These are phyloP conservation scores for Cornus florida DNA, from an alignment of 148 eudicot species.

Conservation along the genomic window DNA sequence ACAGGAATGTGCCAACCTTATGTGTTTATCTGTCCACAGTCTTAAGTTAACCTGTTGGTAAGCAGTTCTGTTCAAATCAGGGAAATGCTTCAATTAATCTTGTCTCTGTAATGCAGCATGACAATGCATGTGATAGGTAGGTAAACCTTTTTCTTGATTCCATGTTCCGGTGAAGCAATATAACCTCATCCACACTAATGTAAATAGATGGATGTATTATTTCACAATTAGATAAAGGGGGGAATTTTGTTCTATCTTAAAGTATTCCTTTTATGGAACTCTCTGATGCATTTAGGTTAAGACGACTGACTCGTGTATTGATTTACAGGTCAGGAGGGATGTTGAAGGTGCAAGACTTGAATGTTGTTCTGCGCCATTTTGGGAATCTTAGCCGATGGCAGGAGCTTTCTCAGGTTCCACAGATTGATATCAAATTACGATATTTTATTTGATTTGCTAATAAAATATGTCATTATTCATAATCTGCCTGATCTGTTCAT, in stretches of 20 bases:
- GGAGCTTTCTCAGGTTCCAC: conserved; percentile 68
- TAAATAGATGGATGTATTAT: neutral
- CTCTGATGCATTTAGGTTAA: neutral
- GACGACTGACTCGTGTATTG: neutral
- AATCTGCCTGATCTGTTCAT: neutral
- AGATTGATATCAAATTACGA: neutral
- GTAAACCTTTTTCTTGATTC: neutral
- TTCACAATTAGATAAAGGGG: neutral
- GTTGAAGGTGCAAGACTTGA: conserved; percentile 68
- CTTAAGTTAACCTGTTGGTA: no score
- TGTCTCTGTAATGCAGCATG: neutral
- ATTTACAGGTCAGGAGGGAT: conserved; percentile 54
- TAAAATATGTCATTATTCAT: neutral
- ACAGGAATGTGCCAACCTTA: neutral
- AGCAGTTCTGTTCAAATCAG: neutral
- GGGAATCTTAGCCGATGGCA: conserved; percentile 56
- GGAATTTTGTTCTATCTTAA: neutral
- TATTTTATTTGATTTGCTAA: neutral
- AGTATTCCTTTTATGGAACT: neutral
- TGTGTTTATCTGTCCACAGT: no score
- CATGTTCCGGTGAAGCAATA: neutral
- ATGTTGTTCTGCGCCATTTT: conserved; percentile 65
- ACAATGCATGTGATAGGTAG: neutral
- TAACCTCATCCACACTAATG: neutral
- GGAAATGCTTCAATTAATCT: neutral